These are phyloP conservation scores for Rhizopus stolonifer DNA, from an alignment of 371 early-diverging fungal genomes.

Conservation along the genomic window DNA sequence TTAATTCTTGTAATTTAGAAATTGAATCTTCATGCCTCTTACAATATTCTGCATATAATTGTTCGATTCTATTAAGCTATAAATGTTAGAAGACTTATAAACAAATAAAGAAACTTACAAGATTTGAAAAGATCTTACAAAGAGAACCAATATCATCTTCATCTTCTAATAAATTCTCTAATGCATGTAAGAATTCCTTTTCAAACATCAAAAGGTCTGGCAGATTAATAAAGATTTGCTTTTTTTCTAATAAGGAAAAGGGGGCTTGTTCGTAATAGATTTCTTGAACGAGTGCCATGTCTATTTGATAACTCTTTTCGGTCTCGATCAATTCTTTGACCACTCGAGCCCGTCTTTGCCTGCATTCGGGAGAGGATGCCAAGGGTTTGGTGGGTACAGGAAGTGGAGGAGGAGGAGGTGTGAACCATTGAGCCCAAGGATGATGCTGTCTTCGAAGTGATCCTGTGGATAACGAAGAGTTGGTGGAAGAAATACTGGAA, in stretches of 20 bases:
- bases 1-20: constrained; percentile 59
- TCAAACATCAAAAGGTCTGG: constrained; percentile 57
- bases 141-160: not conserved
- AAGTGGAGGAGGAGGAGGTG: constrained; percentile 1
- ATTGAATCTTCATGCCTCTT: constrained; percentile 74
- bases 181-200: constrained; percentile 38
- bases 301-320: constrained; percentile 61
- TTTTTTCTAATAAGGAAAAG: constrained; percentile 49
- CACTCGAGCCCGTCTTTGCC: constrained; percentile 44
- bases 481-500: constrained; percentile 13
- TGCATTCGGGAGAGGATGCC: constrained; percentile 12
- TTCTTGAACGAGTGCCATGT: constrained; percentile 66
- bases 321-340: constrained; percentile 70
- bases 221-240: constrained; percentile 64
- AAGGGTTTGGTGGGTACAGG: not conserved
- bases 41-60: constrained; percentile 72
- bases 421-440: constrained; percentile 13
- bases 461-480: not conserved
- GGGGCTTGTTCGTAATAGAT: constrained; percentile 48
- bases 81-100: not conserved
- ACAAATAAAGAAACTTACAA: not conserved
- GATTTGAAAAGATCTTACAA: not conserved
- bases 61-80: constrained; percentile 52
- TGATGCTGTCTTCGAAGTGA: not conserved
- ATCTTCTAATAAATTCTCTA: constrained; percentile 12